Evolutionary conservation across 179 eudicot genomes (phyloP), one percentile per base, ranked within the genome.

Genomic region (Silene coronaria): DNA sequence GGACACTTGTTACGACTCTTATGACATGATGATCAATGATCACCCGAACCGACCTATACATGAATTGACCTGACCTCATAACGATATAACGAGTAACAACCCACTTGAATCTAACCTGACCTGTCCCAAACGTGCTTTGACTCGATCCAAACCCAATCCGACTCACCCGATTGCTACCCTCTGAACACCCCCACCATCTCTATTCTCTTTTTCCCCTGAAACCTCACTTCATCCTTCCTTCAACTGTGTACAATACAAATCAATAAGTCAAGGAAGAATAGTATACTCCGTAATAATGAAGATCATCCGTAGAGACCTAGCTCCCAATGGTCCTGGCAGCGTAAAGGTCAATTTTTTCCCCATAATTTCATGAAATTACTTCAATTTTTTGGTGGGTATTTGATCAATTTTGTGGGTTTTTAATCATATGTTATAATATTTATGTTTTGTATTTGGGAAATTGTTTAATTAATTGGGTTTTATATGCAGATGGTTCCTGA

Each of bases 401-500:
- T 67, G 45, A 13, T 70, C 2, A 3, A 7, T 62, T 23, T 34
- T 22, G 19, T 46, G 38, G n/a, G 53, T 23, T 23, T 27, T 62
- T 23, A 5, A 22, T 73, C 51, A 36, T 9, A 16, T 63, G 45
- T 73, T 32, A 14, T 5, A 22, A 63, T 26, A 64, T 13, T 3
- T 0, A 53, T 12, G 48, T 48, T 72, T 60, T 60, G 38, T 26
- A 16, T 6, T 80, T 42, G 22, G 73, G 53, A 21, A 28, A 12
- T 66, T 72, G 30, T 58, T 58, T 75, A 58, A 19, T 76, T 53
- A 4, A 53, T 53, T 75, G 32, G 34, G 1, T 8, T 21, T 30
- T 42, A 7, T 30, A 0, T 38, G 26, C 84, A 94, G 98, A 94
- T 94, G 94, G 77, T 89, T 70, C 91, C 98, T 5, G 94, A 92